Evolutionary conservation across 1,139 yeast genomes (phyloP), one percentile per base, ranked within the genome.

Genomic region (Hyphopichia wangnamkhiaoensis): DNA sequence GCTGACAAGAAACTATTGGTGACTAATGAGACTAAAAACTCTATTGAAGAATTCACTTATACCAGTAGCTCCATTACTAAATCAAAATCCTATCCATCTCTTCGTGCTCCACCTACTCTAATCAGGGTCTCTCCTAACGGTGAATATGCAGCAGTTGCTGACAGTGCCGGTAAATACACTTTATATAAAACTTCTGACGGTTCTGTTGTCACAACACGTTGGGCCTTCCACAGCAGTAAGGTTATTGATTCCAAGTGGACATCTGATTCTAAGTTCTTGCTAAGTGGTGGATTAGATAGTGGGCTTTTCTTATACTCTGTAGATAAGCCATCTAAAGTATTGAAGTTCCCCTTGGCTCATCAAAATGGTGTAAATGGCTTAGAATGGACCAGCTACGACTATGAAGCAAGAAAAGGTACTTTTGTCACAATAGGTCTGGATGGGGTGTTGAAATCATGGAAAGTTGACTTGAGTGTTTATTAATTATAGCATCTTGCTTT

Each of bases 211-310:
- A 90, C 98, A 1, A 80, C 94, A 0, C 79, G 98, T 57, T 93
- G 99, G 99, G 84, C 95, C 0, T 91, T 87, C 80, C 97, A 94
- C 59, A 85, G 91, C 3, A 83, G 95, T 41, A 81, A 78, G 42
- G 84, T 93, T 43, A 81, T 79, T 40, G 79, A 84, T 28, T 85
- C 94, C 35, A 65, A 80, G 25, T 93, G 98, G 98, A 76, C 84
- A 33, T 61, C 68, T 2, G 90, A 85, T 49, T 85, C 89, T 40
- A 79, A 83, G 49, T 81, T 74, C 49, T 75, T 87, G 36, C 84
- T 83, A 16, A 80, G 93, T 45, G 95, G 85, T 1, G 88, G 96
- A 0, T 69, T 89, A 41, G 99, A 93, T 56, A 83, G 95, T 10
- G 84, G 85, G 41, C 68, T 94, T 33, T 81, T 82, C 46, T 68